Evolutionary conservation across 805 yeast species (phyloP), one percentile per base, ranked within the genome.

Genomic region (Lachancea meyersii): DNA sequence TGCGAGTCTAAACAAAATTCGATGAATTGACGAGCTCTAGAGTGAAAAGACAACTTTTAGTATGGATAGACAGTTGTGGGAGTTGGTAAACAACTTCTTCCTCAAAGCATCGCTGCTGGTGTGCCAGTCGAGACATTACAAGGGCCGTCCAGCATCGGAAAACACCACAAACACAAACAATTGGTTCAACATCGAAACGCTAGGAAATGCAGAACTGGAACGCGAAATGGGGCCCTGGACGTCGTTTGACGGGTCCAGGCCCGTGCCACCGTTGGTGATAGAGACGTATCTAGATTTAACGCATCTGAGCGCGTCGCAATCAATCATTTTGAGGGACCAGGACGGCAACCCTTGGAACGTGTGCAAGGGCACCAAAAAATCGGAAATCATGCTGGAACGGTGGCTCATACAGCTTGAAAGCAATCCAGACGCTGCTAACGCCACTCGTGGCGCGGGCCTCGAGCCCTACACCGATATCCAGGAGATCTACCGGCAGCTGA

Each of bases 341-440:
- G 70, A 71, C 6, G 75, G 72, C 19, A 69, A 70, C 48, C 55
- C 72, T 11, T 79, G 82, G 75, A 67, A 74, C 8, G 80, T 80
- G 10, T 69, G 82, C 8, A 76, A 72, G 45, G 82, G 82, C 11
- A 69, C 74, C 2, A 77, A 75, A 54, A 83, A 83, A 54, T 71
- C 77, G 14, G 97, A 91, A 61, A 76, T 93, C n/a, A 96, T 93
- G 2, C 65, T 93, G 44, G 98, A 93, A 57, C 73, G 98, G 46
- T 93, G 98, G 98, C 70, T 87, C 19, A 66, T 93, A 26, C 96
- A 89, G 60, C 75, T 89, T 47, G 89, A 83, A 54, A 63, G 49
- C 30, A 50, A 50, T 10, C 11, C 22, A 19, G 24, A 32, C 9
- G 22, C 18, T n/a, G 14, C 11, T 5, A 18, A 31, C 11, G 33